These are phyloP conservation scores for Trichoderma koningii DNA, from an alignment of 2,329 filamentous ascomycete species.

Conservation along the genomic window DNA sequence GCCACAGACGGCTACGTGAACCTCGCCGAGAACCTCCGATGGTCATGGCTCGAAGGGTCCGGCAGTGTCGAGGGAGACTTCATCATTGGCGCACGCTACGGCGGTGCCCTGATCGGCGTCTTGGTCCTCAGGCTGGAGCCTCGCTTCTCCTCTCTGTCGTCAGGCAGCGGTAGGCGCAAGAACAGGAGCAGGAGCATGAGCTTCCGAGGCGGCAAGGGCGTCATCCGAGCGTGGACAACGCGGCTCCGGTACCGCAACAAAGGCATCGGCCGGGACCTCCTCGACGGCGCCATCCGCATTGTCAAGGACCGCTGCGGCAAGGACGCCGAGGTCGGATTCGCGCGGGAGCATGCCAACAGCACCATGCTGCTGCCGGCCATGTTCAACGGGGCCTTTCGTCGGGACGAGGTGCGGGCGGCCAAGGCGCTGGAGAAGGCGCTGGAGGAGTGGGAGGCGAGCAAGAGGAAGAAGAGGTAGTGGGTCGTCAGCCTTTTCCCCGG, in stretches of 20 bases:
- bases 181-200: conserved; percentile 44
- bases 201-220: conserved; percentile 62
- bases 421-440: conserved; percentile 55
- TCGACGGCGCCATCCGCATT: conserved; percentile 70
- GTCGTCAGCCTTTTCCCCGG: not conserved
- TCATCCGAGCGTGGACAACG: conserved; percentile 84
- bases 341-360: conserved; percentile 75
- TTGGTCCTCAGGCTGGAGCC: conserved; percentile 68
- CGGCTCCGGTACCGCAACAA: conserved; percentile 66
- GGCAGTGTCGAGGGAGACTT: conserved; percentile 54
- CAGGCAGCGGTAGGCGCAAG: conserved; percentile 40
- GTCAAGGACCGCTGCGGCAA: conserved; percentile 69
- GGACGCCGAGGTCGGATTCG: conserved; percentile 70
- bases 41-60: conserved; percentile 58
- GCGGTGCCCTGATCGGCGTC: conserved; percentile 69
- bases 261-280: conserved; percentile 70
- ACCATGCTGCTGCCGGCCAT: conserved; percentile 61
- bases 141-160: conserved; percentile 31
- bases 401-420: conserved; percentile 59
- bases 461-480: conserved; percentile 50
- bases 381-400: conserved; percentile 64
- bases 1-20: conserved; percentile 63
- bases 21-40: conserved; percentile 61
- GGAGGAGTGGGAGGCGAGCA: conserved; percentile 50
- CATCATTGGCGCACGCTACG: conserved; percentile 67